Percentiles rank a stretch among this genome's conserved stretches.
Evolutionary conservation across 352 stramenopile genomes (phyloP).

Genomic region (Phytophthora cryptogea): DNA sequence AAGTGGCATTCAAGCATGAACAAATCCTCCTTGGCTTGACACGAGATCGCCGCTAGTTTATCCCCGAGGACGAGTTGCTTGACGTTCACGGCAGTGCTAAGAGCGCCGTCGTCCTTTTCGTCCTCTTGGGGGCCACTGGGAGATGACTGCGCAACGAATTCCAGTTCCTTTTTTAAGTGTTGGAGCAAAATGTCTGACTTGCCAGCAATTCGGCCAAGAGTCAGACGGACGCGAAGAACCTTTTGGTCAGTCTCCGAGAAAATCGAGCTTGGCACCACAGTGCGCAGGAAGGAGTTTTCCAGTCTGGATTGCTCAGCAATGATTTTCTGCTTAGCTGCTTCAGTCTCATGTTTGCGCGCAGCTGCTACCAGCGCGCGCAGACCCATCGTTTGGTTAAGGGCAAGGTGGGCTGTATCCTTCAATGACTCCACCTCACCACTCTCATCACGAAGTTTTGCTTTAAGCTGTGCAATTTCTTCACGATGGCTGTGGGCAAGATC

Average conservation of each 20-base stretch:
- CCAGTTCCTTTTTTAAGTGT: conserved; percentile 68
- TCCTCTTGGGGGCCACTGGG: conserved; percentile 25
- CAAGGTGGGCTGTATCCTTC: conserved; percentile 74
- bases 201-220: conserved; percentile 61
- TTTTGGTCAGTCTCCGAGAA: conserved; percentile 79
- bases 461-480: conserved; percentile 76
- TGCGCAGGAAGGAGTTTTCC: conserved; percentile 71
- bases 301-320: conserved; percentile 63
- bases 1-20: conserved; percentile 79
- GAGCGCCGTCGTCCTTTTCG: conserved; percentile 36
- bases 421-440: conserved; percentile 71
- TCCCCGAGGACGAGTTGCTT: conserved; percentile 65
- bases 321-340: conserved; percentile 75
- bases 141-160: conserved; percentile 38
- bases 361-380: conserved; percentile 61
- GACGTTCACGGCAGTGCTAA: conserved; percentile 33
- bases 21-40: conserved; percentile 67
- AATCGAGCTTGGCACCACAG: conserved; percentile 70
- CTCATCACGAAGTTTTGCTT: conserved; percentile 74
- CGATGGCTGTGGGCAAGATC: conserved; percentile 68
- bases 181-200: conserved; percentile 77
- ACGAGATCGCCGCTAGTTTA: conserved; percentile 62
- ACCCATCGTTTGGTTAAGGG: conserved; percentile 76
- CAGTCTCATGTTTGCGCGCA: conserved; percentile 66
- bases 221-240: conserved; percentile 70